phyloP scores from a whole-genome alignment of 768 basidiomycete genomes.

The Phaeotremella skinneri region DNA sequence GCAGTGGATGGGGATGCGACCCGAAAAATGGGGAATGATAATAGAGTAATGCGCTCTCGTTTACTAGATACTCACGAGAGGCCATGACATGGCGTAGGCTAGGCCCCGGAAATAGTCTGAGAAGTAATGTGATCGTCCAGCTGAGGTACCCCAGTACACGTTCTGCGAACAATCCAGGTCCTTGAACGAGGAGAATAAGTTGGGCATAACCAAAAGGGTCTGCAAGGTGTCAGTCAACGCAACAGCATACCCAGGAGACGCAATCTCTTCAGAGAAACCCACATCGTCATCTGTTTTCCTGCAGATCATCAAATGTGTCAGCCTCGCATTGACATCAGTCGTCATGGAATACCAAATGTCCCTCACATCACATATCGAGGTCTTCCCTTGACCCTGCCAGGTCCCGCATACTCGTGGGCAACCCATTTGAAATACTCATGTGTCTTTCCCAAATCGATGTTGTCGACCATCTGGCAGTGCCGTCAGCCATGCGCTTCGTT shows the following conservation, averaged over 20 bases:
- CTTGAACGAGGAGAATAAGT: conserved; percentile 49
- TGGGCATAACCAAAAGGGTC: conserved; percentile 53
- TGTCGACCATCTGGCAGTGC: conserved; percentile 45
- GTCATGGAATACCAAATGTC: conserved; percentile 1
- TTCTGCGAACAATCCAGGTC: conserved; percentile 50
- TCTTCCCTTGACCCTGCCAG: conserved; percentile 46
- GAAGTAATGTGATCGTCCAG: conserved; percentile 50
- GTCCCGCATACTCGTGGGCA: conserved; percentile 46
- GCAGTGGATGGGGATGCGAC: background rate
- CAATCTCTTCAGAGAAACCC: conserved; percentile 14
- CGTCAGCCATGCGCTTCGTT: background rate
- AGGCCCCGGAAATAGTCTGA: conserved; percentile 51
- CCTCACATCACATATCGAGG: conserved; percentile 53
- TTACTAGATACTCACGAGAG: conserved; percentile 38
- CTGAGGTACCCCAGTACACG: conserved; percentile 53
- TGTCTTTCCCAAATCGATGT: conserved; percentile 52
- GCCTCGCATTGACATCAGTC: background rate
- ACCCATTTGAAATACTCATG: conserved; percentile 53
- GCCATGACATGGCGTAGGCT: conserved; percentile 53
- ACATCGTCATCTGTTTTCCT: conserved; percentile 54
- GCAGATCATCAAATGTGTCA: background rate
- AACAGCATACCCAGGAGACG: background rate
- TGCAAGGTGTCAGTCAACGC: conserved; percentile 14
- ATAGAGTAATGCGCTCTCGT: background rate
- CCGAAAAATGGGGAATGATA: background rate